Conservation (phyloP, 148 eudicot species). For the Rheum nobile region DNA sequence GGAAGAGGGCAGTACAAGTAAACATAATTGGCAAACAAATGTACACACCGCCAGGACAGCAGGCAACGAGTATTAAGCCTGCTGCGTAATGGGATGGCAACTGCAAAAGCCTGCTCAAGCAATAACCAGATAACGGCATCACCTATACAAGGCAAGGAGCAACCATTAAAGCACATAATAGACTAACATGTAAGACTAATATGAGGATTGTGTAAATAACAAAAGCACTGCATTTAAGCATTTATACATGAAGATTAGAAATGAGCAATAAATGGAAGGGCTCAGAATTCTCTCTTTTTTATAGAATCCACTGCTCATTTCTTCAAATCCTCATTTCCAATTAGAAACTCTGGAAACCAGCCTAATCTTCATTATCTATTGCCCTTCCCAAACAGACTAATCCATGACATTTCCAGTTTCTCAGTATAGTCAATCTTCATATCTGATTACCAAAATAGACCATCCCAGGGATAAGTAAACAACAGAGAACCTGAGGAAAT, state of each 20-base stretch:
- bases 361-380: background rate
- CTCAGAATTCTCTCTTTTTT: background rate
- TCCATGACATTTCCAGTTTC: background rate
- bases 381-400: background rate
- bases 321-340: background rate
- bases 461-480: background rate
- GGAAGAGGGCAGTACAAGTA: background rate
- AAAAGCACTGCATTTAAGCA: background rate
- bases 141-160: conserved; percentile 20
- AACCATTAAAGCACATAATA: background rate
- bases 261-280: background rate
- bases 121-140: conserved; percentile 45
- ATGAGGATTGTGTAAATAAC: background rate
- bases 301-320: background rate
- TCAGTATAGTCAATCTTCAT: background rate
- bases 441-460: background rate
- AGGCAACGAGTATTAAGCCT: conserved; percentile 44
- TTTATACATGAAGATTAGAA: background rate
- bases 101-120: conserved; percentile 36
- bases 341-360: background rate
- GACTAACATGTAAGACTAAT: background rate
- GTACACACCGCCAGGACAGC: conserved; percentile 49
- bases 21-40: background rate
- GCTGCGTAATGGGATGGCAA: conserved; percentile 51
- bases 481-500: background rate